Percentiles rank a stretch among this genome's conserved stretches.
phyloP scores from a whole-genome alignment of 2,329 filamentous ascomycete genomes.

The Aspergillus puulaauensis region DNA sequence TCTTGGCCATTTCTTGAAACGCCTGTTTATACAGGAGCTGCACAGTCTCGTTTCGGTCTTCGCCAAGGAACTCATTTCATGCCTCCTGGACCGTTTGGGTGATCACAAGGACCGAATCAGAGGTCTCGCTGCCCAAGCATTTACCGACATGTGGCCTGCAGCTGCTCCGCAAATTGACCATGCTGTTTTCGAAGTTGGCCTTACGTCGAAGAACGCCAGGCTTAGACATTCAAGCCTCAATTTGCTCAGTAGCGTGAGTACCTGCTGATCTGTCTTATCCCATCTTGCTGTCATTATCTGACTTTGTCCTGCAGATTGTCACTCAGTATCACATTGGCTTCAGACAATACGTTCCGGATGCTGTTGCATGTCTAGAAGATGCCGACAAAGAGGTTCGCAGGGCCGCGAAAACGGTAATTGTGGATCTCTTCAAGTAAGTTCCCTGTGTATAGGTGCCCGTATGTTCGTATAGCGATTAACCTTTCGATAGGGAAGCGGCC shows the following conservation, averaged over 20 bases:
- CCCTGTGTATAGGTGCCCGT: not conserved
- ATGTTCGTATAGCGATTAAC: conserved; percentile 10
- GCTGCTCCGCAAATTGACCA: conserved; percentile 74
- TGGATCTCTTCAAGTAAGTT: conserved; percentile 77
- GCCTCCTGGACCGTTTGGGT: conserved; percentile 80
- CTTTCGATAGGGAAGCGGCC: conserved; percentile 63
- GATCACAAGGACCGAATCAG: conserved; percentile 86
- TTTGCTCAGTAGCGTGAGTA: conserved; percentile 73
- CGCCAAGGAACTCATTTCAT: conserved; percentile 67
- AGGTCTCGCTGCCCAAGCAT: conserved; percentile 68
- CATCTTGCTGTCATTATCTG: conserved; percentile 6
- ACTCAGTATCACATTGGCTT: conserved; percentile 74
- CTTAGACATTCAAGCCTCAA: conserved; percentile 82
- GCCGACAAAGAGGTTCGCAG: conserved; percentile 86
- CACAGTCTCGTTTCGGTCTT: conserved; percentile 68
- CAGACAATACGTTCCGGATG: conserved; percentile 67
- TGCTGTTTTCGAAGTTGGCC: conserved; percentile 72
- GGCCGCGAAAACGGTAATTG: conserved; percentile 75
- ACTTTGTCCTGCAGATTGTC: conserved; percentile 64
- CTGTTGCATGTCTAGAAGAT: conserved; percentile 87
- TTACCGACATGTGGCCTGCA: conserved; percentile 73
- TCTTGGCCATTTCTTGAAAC: conserved; percentile 81
- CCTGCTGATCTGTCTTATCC: conserved; percentile 2
- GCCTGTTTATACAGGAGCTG: conserved; percentile 80
- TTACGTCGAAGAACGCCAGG: conserved; percentile 76